These are phyloP conservation scores for Cydonia oblonga DNA, from an alignment of 331 rosid species.

Conservation along the genomic window DNA sequence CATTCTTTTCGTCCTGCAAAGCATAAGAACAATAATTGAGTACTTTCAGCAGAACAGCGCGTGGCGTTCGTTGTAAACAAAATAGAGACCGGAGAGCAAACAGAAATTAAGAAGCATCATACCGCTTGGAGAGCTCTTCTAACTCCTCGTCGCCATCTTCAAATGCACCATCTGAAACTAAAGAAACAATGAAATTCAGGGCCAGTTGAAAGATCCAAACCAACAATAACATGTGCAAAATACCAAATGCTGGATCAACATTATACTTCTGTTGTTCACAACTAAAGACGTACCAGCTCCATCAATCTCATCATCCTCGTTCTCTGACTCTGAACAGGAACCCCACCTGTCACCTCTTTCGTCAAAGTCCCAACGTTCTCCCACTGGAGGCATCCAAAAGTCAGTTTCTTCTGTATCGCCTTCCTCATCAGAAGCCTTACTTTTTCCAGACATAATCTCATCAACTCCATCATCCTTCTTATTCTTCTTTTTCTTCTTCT, in stretches of 20 bases:
- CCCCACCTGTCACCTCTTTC: constrained; percentile 78
- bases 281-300: constrained; percentile 30
- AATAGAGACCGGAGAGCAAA: too few relatives aligned
- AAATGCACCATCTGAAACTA: constrained; percentile 28
- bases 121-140: constrained; percentile 55
- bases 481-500: constrained; percentile 1
- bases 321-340: constrained; percentile 50
- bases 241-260: neutral
- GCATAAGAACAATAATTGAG: neutral
- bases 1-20: constrained; percentile 78
- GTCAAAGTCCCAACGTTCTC: constrained; percentile 82
- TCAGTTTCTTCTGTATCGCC: constrained; percentile 46
- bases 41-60: neutral
- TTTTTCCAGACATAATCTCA: constrained; percentile 35
- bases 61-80: too few relatives aligned
- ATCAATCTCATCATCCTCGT: constrained; percentile 37
- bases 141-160: constrained; percentile 39
- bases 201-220: neutral
- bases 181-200: neutral
- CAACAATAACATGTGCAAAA: neutral
- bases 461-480: constrained; percentile 27
- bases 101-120: constrained; percentile 14
- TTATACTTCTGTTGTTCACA: neutral
- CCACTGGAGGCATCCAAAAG: constrained; percentile 81
- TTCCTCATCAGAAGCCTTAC: constrained; percentile 31